Evolutionary conservation across 306 rosid species (phyloP), one percentile per base, ranked within the genome.

Genomic region (Lathyrus sativus): DNA sequence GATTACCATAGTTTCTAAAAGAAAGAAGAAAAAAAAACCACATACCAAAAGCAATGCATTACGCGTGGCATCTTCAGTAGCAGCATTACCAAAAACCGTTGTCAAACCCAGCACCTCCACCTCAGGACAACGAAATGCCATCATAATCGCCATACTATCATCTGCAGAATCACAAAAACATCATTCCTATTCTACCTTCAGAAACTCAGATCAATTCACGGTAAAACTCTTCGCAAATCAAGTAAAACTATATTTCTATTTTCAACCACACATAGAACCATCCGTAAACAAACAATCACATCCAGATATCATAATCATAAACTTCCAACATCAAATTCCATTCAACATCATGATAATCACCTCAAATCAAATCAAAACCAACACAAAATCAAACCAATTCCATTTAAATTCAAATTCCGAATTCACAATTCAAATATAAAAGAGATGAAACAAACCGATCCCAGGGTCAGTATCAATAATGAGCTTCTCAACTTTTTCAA

Each of bases 381-480:
- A 12, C 39, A 18, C 17, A 31, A 38, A 65, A 44, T 5, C 3
- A 62, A 9, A 53, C 15, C 31, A 55, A 43, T 14, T n/a, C 37
- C 14, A 49, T 26, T 26, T 26, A 26, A 26, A 26, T 26, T 26
- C 29, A 26, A 24, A 24, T 24, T 7, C 6, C 28, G 17, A 48
- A 11, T 59, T 31, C 13, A 18, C 11, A 28, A 54, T 11, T 44
- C 6, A 56, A 41, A 26, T 65, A 14, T 2, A 29, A 5, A 5
- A 7, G 13, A 63, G 26, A 0, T 48, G 73, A 44, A 81, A 76
- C 82, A 78, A 70, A 88, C 98, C 98, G 68, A 93, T 93, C 72
- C 98, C 99, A 19, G 99, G 99, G 79, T 93, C 99, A 33, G 99
- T 93, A 62, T 93, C 99, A 56, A 93, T 90, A 50, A 93, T 84